These are phyloP conservation scores for Furcasterigmium sp. DNA, from an alignment of 2,329 filamentous ascomycete genomes.

Conservation along the genomic window DNA sequence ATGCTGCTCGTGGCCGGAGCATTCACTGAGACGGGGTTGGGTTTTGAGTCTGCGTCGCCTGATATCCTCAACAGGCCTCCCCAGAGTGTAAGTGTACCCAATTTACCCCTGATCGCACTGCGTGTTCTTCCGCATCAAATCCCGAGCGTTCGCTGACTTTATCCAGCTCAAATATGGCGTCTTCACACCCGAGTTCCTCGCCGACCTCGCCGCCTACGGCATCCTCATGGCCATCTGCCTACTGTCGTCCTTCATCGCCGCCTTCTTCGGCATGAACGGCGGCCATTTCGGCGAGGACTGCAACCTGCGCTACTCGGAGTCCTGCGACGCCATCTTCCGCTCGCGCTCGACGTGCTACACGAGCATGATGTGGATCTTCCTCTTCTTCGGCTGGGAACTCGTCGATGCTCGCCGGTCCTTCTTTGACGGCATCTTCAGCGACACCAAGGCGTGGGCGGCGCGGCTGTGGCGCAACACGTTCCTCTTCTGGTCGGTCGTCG, in stretches of 20 bases:
- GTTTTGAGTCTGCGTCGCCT: constrained; percentile 61
- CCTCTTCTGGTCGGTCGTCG: constrained; percentile 41
- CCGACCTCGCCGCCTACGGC: constrained; percentile 60
- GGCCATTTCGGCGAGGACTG: constrained; percentile 55
- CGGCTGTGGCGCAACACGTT: constrained; percentile 53
- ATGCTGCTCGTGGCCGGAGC: constrained; percentile 70
- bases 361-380: constrained; percentile 62
- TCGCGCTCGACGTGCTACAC: constrained; percentile 63
- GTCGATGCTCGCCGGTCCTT: constrained; percentile 60
- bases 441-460: constrained; percentile 45
- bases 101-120: too few relatives aligned
- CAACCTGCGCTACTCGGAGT: constrained; percentile 44
- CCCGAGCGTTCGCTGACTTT: background rate
- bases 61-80: constrained; percentile 64
- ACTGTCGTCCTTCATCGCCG: constrained; percentile 50
- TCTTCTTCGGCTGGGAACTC: constrained; percentile 67
- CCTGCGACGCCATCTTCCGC: constrained; percentile 55
- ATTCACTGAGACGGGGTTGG: constrained; percentile 67
- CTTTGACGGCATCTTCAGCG: constrained; percentile 48
- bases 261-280: constrained; percentile 48
- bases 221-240: constrained; percentile 58
- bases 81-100: constrained; percentile 38
- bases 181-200: constrained; percentile 58
- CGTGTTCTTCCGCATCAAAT: background rate
- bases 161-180: constrained; percentile 42